Evolutionary conservation across 2,329 filamentous ascomycete genomes (phyloP).

Genomic region (Alternaria incomplexa): DNA sequence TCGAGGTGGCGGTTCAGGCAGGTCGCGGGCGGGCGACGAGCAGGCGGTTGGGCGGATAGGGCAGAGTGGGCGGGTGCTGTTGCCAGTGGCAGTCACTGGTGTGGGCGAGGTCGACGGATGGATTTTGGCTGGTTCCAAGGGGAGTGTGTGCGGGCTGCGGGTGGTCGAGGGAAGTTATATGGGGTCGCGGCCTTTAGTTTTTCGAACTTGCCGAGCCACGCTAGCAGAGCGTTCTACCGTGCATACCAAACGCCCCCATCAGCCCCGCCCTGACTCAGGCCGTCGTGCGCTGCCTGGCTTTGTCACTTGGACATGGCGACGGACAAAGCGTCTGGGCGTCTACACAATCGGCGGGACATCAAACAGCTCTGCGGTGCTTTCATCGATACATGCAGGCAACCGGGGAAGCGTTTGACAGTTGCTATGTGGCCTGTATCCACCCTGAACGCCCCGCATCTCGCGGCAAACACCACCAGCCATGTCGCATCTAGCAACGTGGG

Average conservation of each 20-base stretch:
- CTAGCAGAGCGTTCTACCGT: conserved; percentile 1
- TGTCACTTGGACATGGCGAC: background rate
- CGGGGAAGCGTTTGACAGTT: background rate
- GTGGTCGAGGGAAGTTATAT: conserved; percentile 25
- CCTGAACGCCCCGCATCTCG: background rate
- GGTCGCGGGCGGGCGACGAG: conserved; percentile 38
- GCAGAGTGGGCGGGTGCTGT: background rate
- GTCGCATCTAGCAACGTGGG: background rate
- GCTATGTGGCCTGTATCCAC: background rate
- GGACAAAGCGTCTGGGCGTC: background rate
- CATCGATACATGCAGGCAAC: background rate
- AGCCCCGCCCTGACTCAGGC: conserved; percentile 1
- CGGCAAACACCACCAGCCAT: background rate
- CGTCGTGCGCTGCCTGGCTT: background rate
- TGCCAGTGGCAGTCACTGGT: conserved; percentile 31
- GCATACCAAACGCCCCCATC: conserved; percentile 5
- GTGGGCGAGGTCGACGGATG: conserved; percentile 22
- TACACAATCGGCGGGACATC: background rate
- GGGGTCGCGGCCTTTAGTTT: conserved; percentile 21
- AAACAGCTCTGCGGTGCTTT: background rate
- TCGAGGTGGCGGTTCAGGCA: conserved; percentile 46
- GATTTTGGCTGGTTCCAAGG: conserved; percentile 27
- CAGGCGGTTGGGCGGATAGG: conserved; percentile 1
- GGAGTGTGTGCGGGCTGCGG: conserved; percentile 23
- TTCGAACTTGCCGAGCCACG: conserved; percentile 24